These are phyloP conservation scores for Penicillium aurantiogriseum DNA, from an alignment of 2,329 filamentous ascomycete genomes.

Conservation along the genomic window DNA sequence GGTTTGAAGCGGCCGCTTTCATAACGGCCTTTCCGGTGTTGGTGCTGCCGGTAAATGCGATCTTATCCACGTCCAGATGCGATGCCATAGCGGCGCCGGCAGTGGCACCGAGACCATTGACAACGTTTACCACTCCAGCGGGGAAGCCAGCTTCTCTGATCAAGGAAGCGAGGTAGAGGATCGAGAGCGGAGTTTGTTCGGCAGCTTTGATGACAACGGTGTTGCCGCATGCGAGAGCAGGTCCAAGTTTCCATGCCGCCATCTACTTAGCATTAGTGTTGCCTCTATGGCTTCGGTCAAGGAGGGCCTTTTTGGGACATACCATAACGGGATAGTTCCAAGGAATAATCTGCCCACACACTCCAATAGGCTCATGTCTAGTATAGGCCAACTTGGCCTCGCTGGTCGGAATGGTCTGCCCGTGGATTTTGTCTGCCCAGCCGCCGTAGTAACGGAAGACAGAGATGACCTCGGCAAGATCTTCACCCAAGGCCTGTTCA, in stretches of 20 bases:
- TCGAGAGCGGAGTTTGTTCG: constrained; percentile 9
- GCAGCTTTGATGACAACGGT: constrained; percentile 10
- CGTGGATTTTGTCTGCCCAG: constrained; percentile 93
- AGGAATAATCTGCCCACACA: constrained; percentile 1
- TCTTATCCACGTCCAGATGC: constrained; percentile 5
- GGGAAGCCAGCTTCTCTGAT: constrained; percentile 26
- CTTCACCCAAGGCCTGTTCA: constrained; percentile 1
- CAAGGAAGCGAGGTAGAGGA: constrained; percentile 11
- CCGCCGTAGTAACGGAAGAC: constrained; percentile 69
- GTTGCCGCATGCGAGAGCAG: constrained; percentile 11
- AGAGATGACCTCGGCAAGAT: constrained; percentile 6
- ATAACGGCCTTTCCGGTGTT: constrained; percentile 13
- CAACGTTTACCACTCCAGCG: constrained; percentile 24
- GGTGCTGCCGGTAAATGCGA: constrained; percentile 11
- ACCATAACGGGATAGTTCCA: constrained; percentile 11
- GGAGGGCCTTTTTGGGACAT: not conserved
- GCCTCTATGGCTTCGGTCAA: not conserved
- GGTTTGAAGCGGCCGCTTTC: constrained; percentile 4
- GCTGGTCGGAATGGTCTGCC: constrained; percentile 64
- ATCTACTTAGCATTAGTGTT: not conserved
- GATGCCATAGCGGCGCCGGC: constrained; percentile 15
- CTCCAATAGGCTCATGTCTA: constrained; percentile 1
- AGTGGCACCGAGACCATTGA: constrained; percentile 22
- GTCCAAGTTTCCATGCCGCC: constrained; percentile 6
- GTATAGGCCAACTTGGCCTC: constrained; percentile 7